Conservation (phyloP, 1,139 yeast species). For the Suhomyces anneliseae region DNA sequence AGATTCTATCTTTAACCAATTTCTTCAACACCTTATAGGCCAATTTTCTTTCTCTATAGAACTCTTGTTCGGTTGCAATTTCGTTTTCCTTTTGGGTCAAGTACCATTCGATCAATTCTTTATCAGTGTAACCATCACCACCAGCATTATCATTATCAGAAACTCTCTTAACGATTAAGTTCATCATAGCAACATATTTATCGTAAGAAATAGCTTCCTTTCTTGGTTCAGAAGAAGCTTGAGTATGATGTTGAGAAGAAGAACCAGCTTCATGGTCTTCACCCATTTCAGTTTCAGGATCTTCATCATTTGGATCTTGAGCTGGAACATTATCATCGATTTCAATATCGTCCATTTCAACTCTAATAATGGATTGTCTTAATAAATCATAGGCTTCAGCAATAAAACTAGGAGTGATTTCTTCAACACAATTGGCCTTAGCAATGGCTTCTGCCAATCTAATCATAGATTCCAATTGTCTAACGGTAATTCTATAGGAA, state of each 20-base stretch:
- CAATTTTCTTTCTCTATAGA: conserved; percentile 66
- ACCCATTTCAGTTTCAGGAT: conserved; percentile 9
- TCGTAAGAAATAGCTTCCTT: conserved; percentile 65
- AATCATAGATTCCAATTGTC: conserved; percentile 94
- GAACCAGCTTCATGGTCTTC: conserved; percentile 8
- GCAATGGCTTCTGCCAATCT: conserved; percentile 96
- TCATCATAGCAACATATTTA: conserved; percentile 82
- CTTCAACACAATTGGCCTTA: conserved; percentile 91
- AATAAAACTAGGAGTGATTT: conserved; percentile 82
- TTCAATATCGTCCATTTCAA: conserved; percentile 91
- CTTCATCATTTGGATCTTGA: neutral
- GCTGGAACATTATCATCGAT: conserved; percentile 50
- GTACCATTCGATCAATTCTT: conserved; percentile 77
- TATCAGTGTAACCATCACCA: conserved; percentile 72
- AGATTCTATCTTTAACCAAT: conserved; percentile 80
- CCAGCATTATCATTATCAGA: conserved; percentile 53
- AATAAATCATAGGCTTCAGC: conserved; percentile 91
- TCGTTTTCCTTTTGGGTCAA: conserved; percentile 73
- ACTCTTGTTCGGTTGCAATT: conserved; percentile 68
- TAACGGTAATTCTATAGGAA: conserved; percentile 91
- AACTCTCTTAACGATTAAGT: conserved; percentile 70
- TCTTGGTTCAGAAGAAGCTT: conserved; percentile 10
- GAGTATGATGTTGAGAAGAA: conserved; percentile 2
- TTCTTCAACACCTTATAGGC: conserved; percentile 81
- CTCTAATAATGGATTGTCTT: conserved; percentile 89